These are phyloP conservation scores for Zea luxurians DNA, from an alignment of 176 grass and related monocot genomes.

Conservation along the genomic window DNA sequence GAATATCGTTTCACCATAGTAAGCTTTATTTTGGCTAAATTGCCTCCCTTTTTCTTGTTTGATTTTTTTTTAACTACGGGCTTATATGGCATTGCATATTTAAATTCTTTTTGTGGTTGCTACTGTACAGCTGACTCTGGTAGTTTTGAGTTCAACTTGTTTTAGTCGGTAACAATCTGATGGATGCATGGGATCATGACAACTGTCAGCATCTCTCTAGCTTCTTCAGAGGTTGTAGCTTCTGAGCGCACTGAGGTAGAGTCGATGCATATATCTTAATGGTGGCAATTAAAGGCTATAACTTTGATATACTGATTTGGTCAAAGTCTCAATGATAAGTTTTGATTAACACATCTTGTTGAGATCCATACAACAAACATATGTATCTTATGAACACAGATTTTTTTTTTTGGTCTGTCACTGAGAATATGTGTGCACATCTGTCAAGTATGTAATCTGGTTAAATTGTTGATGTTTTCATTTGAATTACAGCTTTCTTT, in stretches of 20 bases:
- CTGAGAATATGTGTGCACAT: background rate
- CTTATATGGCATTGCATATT: background rate
- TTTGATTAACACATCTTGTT: slow-evolving; percentile 24
- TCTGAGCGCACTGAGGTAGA: slow-evolving; percentile 41
- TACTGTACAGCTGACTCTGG: slow-evolving; percentile 36
- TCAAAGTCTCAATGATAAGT: background rate
- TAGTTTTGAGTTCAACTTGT: slow-evolving; percentile 54
- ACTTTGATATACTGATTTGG: slow-evolving; percentile 38
- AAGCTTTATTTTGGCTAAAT: slow-evolving; percentile 33
- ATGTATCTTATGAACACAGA: background rate
- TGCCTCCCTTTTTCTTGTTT: slow-evolving; percentile 13
- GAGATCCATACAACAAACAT: background rate
- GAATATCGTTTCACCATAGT: slow-evolving; percentile 81
- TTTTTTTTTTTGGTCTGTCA: slow-evolving; percentile 16
- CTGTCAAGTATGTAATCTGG: slow-evolving; percentile 17
- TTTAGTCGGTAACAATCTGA: slow-evolving; percentile 44
- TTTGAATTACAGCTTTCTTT: background rate
- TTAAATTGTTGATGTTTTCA: slow-evolving; percentile 18
- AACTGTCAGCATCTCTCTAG: slow-evolving; percentile 43
- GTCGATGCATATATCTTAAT: slow-evolving; percentile 49
- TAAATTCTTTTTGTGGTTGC: background rate
- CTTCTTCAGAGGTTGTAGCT: slow-evolving; percentile 51
- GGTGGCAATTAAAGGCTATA: slow-evolving; percentile 38
- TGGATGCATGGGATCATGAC: slow-evolving; percentile 51
- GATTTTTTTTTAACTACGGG: slow-evolving; percentile 8